Base-by-base conservation (phyloP, 2,329 filamentous ascomycete species). In the Rutstroemia sp. region DNA sequence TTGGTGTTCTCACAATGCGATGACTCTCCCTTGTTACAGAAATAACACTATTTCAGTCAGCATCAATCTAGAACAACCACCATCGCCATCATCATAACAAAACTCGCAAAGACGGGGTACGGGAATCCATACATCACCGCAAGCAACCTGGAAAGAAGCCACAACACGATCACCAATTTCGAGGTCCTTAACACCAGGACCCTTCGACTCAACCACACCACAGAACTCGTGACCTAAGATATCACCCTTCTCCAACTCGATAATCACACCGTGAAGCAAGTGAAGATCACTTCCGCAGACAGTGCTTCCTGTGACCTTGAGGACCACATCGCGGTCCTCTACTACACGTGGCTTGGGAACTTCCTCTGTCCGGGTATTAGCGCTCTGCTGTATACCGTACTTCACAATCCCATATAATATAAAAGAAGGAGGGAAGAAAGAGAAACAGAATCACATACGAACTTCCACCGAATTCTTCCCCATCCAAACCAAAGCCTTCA, bases 141-240 rank as follows among this genome's bases (percentile, higher is more conserved):
- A 84, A 0, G 90, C 88, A 67, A 95, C 94, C 70, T 94, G 90
- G 75, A 95, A 95, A 9, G 85, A 88, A 0, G 87, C 90, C 1
- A 95, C 90, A 19, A 94, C 91, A 30, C 90, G 77, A 62, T 83
- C 79, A 14, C 85, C 86, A 7, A 75, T 71, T 58, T 82, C 71
- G 49, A 85, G 70, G 3, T 77, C 78, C 50, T 71, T 79, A 3
- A 83, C 77, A 0, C 61, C 75, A 0, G 79, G 69, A 0, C 86
- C 86, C 49, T 67, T 58, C 38, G 38, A 51, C 4, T 79, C 76
- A 3, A 80, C 73, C 2, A 76, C 64, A 19, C 78, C 78, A 61
- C 76, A 78, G 65, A 77, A 80, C 60, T 80, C 78, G 60, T 80
- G 77, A 34, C 78, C 78, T 0, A 80, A 70, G 25, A 80, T 79